phyloP scores from a whole-genome alignment of 805 yeast species.

The Ogataea zsoltii region DNA sequence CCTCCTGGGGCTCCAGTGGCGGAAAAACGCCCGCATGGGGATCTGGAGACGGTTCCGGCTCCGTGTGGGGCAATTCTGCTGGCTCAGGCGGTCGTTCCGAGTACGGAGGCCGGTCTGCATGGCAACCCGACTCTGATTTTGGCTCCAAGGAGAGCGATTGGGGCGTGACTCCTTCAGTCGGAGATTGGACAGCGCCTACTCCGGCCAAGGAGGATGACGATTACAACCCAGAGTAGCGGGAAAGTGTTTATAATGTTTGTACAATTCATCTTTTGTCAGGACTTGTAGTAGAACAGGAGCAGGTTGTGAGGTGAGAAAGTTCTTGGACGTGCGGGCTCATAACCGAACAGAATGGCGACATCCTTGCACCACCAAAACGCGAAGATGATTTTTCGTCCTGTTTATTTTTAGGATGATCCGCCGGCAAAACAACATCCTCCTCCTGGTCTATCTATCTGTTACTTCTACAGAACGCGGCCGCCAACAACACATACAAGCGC shows the following conservation, averaged over 20 bases:
- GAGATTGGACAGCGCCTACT: constrained; percentile 50
- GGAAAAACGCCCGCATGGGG: constrained; percentile 40
- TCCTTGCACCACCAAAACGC: constrained; percentile 4
- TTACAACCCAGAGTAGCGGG: constrained; percentile 19
- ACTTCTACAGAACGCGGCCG: not conserved
- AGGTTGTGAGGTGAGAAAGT: too few relatives aligned
- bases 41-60: constrained; percentile 33
- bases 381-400: not conserved
- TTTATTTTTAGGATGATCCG: constrained; percentile 7
- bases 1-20: constrained; percentile 46
- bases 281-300: too few relatives aligned
- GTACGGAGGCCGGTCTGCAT: constrained; percentile 51
- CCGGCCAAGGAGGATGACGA: constrained; percentile 37
- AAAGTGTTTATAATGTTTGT: not conserved
- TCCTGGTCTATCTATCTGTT: not conserved
- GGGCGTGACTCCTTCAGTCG: constrained; percentile 47
- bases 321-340: too few relatives aligned
- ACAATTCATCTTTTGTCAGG: not conserved
- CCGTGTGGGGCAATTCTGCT: constrained; percentile 36
- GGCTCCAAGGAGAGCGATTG: constrained; percentile 30
- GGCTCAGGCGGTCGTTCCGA: constrained; percentile 44
- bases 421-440: not conserved
- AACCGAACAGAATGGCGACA: not conserved
- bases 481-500: not conserved
- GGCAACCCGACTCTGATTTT: constrained; percentile 37